Conservation (phyloP, 331 rosid genomes). For the Rosa hybrid region DNA sequence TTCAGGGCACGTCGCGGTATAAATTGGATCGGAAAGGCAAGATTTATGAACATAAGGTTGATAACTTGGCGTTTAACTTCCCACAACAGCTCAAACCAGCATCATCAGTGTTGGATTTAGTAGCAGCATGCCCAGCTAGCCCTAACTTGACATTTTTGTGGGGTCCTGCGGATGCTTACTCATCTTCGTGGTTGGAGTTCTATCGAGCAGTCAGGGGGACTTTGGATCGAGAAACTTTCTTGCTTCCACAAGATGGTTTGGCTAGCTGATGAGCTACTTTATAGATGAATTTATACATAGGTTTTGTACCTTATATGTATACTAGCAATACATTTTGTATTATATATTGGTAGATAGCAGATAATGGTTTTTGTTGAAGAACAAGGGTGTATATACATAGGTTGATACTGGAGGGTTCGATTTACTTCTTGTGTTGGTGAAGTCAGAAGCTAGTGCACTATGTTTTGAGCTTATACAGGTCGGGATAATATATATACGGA, state of each 20-base stretch:
- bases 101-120: conserved; percentile 79
- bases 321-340: conserved; percentile 24
- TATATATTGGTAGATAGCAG: conserved; percentile 32
- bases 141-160: conserved; percentile 88
- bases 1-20: conserved; percentile 90
- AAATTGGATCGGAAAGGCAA: conserved; percentile 83
- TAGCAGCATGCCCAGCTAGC: conserved; percentile 79
- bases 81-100: conserved; percentile 66
- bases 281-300: conserved; percentile 33
- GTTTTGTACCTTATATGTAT: conserved; percentile 28
- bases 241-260: conserved; percentile 61
- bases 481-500: conserved; percentile 44
- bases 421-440: conserved; percentile 43
- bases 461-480: conserved; percentile 43
- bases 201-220: conserved; percentile 70
- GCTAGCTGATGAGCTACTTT: conserved; percentile 36
- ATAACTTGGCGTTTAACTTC: conserved; percentile 87
- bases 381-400: conserved; percentile 52
- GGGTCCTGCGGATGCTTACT: conserved; percentile 54
- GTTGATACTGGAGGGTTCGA: conserved; percentile 39
- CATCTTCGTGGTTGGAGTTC: conserved; percentile 79
- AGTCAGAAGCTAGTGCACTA: conserved; percentile 34
- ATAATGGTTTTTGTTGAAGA: conserved; percentile 43
- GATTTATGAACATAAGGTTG: conserved; percentile 87
- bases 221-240: conserved; percentile 54